Evolutionary conservation across 345 rosid genomes (phyloP).

Genomic region (Barbarea vulgaris): DNA sequence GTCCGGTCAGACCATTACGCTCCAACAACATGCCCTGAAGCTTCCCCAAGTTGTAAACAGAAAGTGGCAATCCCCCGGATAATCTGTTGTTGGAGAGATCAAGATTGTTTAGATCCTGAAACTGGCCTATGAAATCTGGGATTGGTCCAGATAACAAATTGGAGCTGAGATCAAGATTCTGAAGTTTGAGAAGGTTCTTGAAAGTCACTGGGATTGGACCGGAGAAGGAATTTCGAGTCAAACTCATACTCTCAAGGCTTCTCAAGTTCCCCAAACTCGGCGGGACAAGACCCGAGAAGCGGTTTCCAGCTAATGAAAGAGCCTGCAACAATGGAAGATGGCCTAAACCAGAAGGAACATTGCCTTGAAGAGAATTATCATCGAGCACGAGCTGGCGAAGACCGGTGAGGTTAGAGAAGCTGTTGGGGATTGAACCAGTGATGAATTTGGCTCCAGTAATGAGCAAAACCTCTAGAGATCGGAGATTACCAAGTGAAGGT

Average conservation of each 20-base stretch:
- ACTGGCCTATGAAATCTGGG: constrained; percentile 59
- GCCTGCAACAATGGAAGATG: constrained; percentile 52
- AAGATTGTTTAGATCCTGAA: constrained; percentile 54
- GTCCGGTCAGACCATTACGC: constrained; percentile 65
- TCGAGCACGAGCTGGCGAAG: constrained; percentile 69
- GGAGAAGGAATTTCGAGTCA: constrained; percentile 63
- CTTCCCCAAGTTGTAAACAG: constrained; percentile 55
- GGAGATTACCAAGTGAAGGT: constrained; percentile 60
- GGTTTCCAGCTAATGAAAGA: constrained; percentile 73
- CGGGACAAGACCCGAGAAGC: constrained; percentile 66
- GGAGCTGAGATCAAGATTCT: constrained; percentile 77
- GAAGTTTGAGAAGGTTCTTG: constrained; percentile 50
- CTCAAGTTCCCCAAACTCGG: constrained; percentile 59
- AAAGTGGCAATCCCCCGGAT: constrained; percentile 62
- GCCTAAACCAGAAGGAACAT: constrained; percentile 62
- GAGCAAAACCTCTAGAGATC: constrained; percentile 59
- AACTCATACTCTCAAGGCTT: constrained; percentile 47
- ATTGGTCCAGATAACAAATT: constrained; percentile 67
- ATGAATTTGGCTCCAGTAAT: constrained; percentile 75
- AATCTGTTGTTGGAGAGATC: constrained; percentile 72
- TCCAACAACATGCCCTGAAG: constrained; percentile 64
- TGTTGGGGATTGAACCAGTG: constrained; percentile 74
- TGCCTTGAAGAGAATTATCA: constrained; percentile 72
- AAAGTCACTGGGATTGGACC: constrained; percentile 73
- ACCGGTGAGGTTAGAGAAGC: constrained; percentile 50